Base-by-base conservation (phyloP, 345 rosid genomes). In the Citrus medica region DNA sequence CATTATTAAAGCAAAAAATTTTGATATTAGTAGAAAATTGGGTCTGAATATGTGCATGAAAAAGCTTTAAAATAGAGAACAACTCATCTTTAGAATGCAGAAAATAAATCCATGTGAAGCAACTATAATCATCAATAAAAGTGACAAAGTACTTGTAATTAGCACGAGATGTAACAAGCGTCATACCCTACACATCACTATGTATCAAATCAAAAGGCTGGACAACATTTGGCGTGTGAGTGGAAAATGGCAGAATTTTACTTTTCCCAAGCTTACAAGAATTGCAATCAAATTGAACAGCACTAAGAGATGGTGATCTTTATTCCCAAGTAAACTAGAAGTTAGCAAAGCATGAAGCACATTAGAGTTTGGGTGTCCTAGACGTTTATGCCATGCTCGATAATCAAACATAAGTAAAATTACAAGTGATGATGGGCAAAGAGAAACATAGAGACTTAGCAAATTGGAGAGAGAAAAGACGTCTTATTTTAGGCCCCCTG, bases 261-360 rank as follows among this genome's bases (percentile, higher is more conserved):
- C 30, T 59, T 59, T 59, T 59, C 1, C 30, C 13, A 24, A 59
- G 13, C 63, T 2, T 24, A 59, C 1, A 59, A 59, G 27, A 59
- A 59, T 59, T 59, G 5, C 14, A 59, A 59, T 59, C 28, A 59
- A 59, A 59, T 59, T 59, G 4, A 33, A 67, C 3, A 3, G 8
- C 59, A 59, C 5, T 19, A 24, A 30, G 3, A 56, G n/a, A 53
- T 55, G 0, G 27, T 33, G 19, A 27, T 40, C 1, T 42, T 69
- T 77, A 77, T 69, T 77, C 35, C 25, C 68, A 67, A 27, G 16
- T 58, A 77, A 55, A 32, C 60, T 22, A 69, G 60, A 58, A 13
- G 58, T 77, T 16, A 73, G 24, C 7, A 77, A 25, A 25, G 21
- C 21, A 35, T 56, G 28, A 77, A 69, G 58, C 21, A 58, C 22